Base-by-base conservation (phyloP, 2,329 filamentous ascomycete genomes). In the Alternaria hordeiaustralica region DNA sequence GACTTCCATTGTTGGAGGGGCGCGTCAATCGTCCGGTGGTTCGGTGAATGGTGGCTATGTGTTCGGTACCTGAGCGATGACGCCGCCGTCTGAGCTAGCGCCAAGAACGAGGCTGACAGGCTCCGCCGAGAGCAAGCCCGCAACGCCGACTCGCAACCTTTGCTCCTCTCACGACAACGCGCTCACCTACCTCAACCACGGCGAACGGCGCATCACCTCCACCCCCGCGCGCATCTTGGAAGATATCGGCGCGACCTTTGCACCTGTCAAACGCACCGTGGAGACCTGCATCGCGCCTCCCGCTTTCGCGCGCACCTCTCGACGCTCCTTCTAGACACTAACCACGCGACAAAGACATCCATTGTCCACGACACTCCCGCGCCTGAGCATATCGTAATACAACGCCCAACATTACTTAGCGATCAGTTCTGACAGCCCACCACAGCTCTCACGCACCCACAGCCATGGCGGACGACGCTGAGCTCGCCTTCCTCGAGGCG, bases 401-500 rank as follows among this genome's bases (percentile, higher is more conserved):
- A 36, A 46, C 61, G 68, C 59, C 58, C 58, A n/a, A 54, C 47
- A 55, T 53, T 58, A 55, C 47, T 43, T 47, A 23, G 43, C 36
- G 41, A 51, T 49, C 44, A 43, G 15, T 54, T 67, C 64, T 71
- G 63, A 71, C 63, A 53, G 56, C 54, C 43, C 36, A 55, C 28
- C 60, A 53, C 55, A 65, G 55, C 55, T 53, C 41, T 25, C 54
- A 46, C 25, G 20, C 56, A 18, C 55, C 50, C 57, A 61, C 68
- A 65, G 62, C 61, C 55, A 87, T 87, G 85, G 83, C 84, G 59
- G 84, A 84, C 71, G 85, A 85, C 71, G 81, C 83, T 63, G 85
- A 87, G 77, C 79, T 82, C 63, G 84, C 84, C 65, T 87, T 86
- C 71, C 82, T 87, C 63, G 78, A 82, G 70, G 82, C 83, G 45